These are phyloP conservation scores for Cryptococcus neoformans DNA, from an alignment of 1,284 basidiomycete species.

Conservation along the genomic window DNA sequence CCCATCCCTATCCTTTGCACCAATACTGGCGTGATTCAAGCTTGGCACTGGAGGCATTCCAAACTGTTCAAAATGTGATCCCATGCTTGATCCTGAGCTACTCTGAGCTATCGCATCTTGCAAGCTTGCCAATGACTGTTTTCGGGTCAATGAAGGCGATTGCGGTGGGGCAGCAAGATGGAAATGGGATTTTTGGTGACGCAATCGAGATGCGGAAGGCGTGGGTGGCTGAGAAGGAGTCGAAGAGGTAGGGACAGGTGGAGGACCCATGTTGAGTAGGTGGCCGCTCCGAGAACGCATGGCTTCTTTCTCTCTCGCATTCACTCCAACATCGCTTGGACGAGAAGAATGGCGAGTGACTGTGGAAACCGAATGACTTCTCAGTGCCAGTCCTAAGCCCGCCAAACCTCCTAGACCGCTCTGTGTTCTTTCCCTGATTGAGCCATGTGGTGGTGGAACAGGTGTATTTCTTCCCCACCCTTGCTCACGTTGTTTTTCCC, in stretches of 20 bases:
- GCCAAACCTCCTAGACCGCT: neutral
- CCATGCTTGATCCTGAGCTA: neutral
- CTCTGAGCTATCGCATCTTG: slow-evolving; percentile 25
- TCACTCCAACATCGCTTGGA: slow-evolving; percentile 6
- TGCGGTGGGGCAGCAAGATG: slow-evolving; percentile 31
- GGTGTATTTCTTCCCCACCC: slow-evolving; percentile 26
- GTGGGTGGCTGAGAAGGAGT: slow-evolving; percentile 15
- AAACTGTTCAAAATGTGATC: slow-evolving; percentile 1
- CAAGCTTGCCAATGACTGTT: slow-evolving; percentile 41
- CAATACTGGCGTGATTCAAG: neutral
- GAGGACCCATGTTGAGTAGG: slow-evolving; percentile 8
- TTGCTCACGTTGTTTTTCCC: slow-evolving; percentile 29
- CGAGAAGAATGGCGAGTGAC: neutral
- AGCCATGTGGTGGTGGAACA: neutral
- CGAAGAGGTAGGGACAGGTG: slow-evolving; percentile 9
- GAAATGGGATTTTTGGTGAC: slow-evolving; percentile 44
- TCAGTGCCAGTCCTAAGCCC: slow-evolving; percentile 12
- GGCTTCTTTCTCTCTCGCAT: slow-evolving; percentile 14
- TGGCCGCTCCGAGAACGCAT: slow-evolving; percentile 17
- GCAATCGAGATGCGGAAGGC: slow-evolving; percentile 29
- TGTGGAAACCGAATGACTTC: slow-evolving; percentile 25
- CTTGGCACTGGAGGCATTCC: neutral
- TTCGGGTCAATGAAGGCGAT: slow-evolving; percentile 25
- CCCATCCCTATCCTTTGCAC: neutral
- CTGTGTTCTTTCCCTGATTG: slow-evolving; percentile 9